Percentiles rank a stretch among this genome's conserved stretches.
These are phyloP conservation scores for Porcisia deanei DNA, from an alignment of 208 protist genomes.

Conservation along the genomic window DNA sequence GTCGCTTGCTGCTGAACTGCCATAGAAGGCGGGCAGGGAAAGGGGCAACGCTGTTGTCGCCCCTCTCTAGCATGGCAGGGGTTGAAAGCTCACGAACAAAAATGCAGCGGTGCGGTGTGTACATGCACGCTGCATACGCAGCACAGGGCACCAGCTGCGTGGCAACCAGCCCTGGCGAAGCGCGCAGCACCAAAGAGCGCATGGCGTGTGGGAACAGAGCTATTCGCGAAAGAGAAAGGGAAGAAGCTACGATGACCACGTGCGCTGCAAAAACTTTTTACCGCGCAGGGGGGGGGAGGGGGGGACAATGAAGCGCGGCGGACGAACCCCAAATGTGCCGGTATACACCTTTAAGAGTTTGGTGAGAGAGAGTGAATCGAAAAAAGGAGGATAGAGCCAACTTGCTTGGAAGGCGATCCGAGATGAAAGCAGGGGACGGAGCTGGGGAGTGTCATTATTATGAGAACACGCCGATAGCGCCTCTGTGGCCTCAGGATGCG, in stretches of 20 bases:
- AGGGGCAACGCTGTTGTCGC: constrained; percentile 3
- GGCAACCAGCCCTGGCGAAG: background rate
- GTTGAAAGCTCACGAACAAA: constrained; percentile 66
- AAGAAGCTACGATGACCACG: background rate
- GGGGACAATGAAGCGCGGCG: too few relatives aligned
- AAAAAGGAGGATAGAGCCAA: too few relatives aligned
- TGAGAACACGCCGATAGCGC: too few relatives aligned
- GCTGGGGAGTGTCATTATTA: too few relatives aligned
- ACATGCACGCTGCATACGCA: constrained; percentile 2
- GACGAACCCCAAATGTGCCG: too few relatives aligned
- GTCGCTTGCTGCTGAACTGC: constrained; percentile 58
- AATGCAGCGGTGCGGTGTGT: constrained; percentile 26
- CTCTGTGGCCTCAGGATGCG: too few relatives aligned
- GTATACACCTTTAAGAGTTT: too few relatives aligned
- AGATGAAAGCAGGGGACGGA: too few relatives aligned
- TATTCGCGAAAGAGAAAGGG: background rate
- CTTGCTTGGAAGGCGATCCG: too few relatives aligned
- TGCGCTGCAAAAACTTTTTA: background rate
- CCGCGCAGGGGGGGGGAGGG: background rate
- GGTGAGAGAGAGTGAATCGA: too few relatives aligned
- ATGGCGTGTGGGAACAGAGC: background rate
- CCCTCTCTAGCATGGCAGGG: constrained; percentile 46
- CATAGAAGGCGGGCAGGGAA: constrained; percentile 67
- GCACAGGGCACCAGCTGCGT: background rate
- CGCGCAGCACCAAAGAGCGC: constrained; percentile 2